Conservation (phyloP, 495 filamentous ascomycete species). For the Penicillium alfredii region DNA sequence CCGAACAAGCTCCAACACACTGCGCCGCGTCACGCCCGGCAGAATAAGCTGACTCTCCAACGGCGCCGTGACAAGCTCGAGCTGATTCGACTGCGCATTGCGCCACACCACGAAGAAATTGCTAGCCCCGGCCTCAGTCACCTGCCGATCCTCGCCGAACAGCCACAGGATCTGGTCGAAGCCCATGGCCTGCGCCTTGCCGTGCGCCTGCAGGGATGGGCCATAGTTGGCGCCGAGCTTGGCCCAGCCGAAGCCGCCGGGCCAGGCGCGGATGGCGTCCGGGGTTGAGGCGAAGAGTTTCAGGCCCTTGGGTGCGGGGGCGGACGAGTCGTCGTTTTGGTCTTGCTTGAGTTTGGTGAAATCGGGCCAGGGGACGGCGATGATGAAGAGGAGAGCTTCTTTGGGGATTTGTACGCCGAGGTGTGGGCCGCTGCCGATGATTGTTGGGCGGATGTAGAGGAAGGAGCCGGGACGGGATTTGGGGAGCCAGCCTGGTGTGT, state of each 20-base stretch:
- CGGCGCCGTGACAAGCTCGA: slow-evolving; percentile 77
- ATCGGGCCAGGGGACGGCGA: slow-evolving; percentile 67
- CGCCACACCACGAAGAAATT: slow-evolving; percentile 90
- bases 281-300: slow-evolving; percentile 70
- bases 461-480: slow-evolving; percentile 52
- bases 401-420: slow-evolving; percentile 77
- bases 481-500: slow-evolving; percentile 65
- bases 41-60: slow-evolving; percentile 77
- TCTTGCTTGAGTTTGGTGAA: slow-evolving; percentile 35
- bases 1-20: slow-evolving; percentile 66
- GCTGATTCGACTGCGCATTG: slow-evolving; percentile 53
- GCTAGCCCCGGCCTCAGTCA: slow-evolving; percentile 86
- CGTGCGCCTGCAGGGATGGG: slow-evolving; percentile 67
- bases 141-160: slow-evolving; percentile 64
- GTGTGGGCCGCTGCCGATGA: slow-evolving; percentile 74
- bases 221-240: slow-evolving; percentile 94
- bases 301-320: slow-evolving; percentile 50
- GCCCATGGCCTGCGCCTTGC: slow-evolving; percentile 61
- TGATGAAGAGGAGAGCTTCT: slow-evolving; percentile 79
- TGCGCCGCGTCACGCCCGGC: slow-evolving; percentile 74
- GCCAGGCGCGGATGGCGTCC: slow-evolving; percentile 83
- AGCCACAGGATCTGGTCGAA: slow-evolving; percentile 93
- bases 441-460: slow-evolving; percentile 76
- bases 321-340: too few species aligned
- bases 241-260: slow-evolving; percentile 82